Evolutionary conservation across 768 basidiomycete species (phyloP), one percentile per base, ranked within the genome.

Genomic region (Suillus lakei): DNA sequence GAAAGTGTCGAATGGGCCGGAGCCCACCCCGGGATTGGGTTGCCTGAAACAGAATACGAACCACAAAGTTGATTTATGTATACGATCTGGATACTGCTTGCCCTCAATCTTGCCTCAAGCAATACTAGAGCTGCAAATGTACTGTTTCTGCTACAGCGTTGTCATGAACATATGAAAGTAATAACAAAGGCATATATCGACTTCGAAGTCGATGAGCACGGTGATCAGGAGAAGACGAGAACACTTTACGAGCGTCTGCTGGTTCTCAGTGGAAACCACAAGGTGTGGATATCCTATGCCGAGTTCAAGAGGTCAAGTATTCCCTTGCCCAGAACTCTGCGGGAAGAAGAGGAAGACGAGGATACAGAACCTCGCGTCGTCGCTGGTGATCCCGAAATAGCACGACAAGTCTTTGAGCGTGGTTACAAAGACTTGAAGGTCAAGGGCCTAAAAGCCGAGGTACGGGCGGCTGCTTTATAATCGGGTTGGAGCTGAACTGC

Each of bases 201-300:
- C 77, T 98, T 98, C 71, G 97, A 99, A 79, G 88, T 91, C 64
- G 92, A 93, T 66, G 95, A 98, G 77, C 76, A 77, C 36, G 95
- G 95, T 70, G 96, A 98, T 69, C 88, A 95, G 46, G 92, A 92
- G 64, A 85, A 86, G 16, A 91, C 93, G 2, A 84, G 97, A 28
- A 83, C 84, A 8, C 74, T 99, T 46, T 98, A 98, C 75, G 96
- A 98, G 79, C 87, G 96, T n/a, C 85, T 98, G 23, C 83, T 98
- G 55, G 80, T 86, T 38, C 82, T 92, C 58, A 97, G 95, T 68
- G 93, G 93, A 4, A 96, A 99, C 74, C 91, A 95, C 79, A 98
- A 98, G 79, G 95, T 97, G n/a, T 99, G 96, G 95, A 93, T 98
- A 62, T 90, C 95, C 61, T 99, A 91, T 76, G 97, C 97, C 0